phyloP scores from a whole-genome alignment of 345 rosid species.

The Arabis hirsuta region DNA sequence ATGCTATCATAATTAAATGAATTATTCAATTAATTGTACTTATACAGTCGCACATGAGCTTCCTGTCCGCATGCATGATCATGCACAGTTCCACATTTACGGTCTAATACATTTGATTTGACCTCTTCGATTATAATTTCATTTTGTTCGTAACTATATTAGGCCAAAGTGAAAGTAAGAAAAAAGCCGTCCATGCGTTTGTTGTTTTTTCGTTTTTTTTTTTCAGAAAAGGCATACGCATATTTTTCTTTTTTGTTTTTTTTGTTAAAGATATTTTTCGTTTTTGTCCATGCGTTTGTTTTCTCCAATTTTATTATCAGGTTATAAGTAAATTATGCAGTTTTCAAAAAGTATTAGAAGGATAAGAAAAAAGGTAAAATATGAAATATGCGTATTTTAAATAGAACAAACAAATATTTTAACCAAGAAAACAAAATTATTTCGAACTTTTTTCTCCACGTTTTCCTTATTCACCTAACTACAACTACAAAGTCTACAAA shows the following conservation, averaged over 20 bases:
- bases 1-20: slow-evolving; percentile 15
- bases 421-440: too few species aligned
- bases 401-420: too few species aligned
- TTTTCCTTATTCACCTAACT: slow-evolving; percentile 37
- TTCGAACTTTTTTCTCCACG: not conserved
- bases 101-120: slow-evolving; percentile 40
- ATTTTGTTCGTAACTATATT: not conserved
- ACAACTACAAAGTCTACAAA: slow-evolving; percentile 10
- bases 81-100: slow-evolving; percentile 28
- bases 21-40: not conserved
- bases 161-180: slow-evolving; percentile 1
- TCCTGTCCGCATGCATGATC: slow-evolving; percentile 33
- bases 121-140: not conserved
- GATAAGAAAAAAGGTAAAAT: not conserved
- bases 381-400: too few species aligned
- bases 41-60: slow-evolving; percentile 8
- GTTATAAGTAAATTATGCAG: slow-evolving; percentile 1
- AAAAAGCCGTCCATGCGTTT: slow-evolving; percentile 21
- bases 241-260: too few species aligned
- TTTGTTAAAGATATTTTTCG: too few species aligned
- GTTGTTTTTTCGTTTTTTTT: not conserved
- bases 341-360: not conserved
- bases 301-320: not conserved
- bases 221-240: too few species aligned
- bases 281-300: too few species aligned